A percentile compares a stretch with the other conserved stretches of the same genome.
These are phyloP conservation scores for Yamadazyma insecticola DNA, from an alignment of 805 yeast species.

Conservation along the genomic window DNA sequence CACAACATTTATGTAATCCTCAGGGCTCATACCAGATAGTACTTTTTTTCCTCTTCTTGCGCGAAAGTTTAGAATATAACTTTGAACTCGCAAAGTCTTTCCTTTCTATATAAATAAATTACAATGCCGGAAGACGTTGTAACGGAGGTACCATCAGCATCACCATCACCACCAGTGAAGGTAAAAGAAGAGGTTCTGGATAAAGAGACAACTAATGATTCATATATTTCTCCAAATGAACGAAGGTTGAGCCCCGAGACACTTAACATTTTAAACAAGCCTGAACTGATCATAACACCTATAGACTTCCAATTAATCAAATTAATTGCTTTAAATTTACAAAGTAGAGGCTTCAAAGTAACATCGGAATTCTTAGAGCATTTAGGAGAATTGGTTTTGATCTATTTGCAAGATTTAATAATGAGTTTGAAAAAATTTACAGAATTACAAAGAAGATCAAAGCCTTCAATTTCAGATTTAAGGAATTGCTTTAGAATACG, in stretches of 20 bases:
- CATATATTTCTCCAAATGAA: too few species aligned
- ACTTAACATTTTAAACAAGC: constrained; percentile 2
- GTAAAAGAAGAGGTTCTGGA: too few species aligned
- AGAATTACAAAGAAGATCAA: constrained; percentile 55
- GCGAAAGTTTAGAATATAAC: too few species aligned
- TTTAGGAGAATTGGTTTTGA: constrained; percentile 22
- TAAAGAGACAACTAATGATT: too few species aligned
- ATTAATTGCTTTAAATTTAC: constrained; percentile 21
- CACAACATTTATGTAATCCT: too few species aligned
- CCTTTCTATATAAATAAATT: too few species aligned
- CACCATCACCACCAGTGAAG: too few species aligned
- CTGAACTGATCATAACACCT: constrained; percentile 10
- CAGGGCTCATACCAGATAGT: too few species aligned
- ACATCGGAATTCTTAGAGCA: constrained; percentile 26
- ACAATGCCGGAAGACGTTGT: too few species aligned
- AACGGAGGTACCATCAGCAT: too few species aligned
- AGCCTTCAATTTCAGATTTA: constrained; percentile 52
- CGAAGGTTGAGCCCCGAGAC: constrained; percentile 3
- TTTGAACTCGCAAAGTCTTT: too few species aligned
- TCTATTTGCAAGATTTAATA: constrained; percentile 33
- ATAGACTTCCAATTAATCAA: constrained; percentile 26
- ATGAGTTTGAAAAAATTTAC: constrained; percentile 44
- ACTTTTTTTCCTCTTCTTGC: too few species aligned
- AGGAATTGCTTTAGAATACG: constrained; percentile 41
- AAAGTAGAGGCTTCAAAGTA: constrained; percentile 16